phyloP scores from a whole-genome alignment of 139 green algal genomes.

The Haematococcus sp. region DNA sequence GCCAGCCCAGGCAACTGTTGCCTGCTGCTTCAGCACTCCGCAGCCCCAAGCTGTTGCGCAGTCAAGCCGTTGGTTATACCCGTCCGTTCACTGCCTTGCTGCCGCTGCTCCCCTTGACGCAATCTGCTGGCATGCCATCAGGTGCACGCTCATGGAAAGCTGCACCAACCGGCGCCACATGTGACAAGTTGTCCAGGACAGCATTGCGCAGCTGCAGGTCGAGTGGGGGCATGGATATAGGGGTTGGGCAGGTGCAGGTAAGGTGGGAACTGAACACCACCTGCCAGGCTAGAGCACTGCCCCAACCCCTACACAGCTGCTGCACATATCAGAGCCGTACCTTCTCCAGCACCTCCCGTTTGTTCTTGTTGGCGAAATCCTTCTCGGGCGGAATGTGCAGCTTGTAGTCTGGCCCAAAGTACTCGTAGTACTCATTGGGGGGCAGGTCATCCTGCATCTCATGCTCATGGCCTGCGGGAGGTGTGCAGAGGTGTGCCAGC shows the following conservation, averaged over 20 bases:
- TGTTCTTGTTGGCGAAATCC: slow-evolving; percentile 47
- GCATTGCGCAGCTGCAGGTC: slow-evolving; percentile 3
- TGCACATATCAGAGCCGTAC: slow-evolving; percentile 5
- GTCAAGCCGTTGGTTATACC: too few species aligned
- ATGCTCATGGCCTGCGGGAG: slow-evolving; percentile 31
- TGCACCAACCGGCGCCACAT: slow-evolving; percentile 15
- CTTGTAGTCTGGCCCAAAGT: slow-evolving; percentile 73
- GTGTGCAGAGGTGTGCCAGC: too few species aligned
- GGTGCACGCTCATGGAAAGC: slow-evolving; percentile 2
- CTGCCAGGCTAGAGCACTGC: not conserved
- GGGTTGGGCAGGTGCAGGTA: not conserved
- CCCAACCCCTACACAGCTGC: too few species aligned
- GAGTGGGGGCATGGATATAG: not conserved
- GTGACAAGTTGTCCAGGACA: slow-evolving; percentile 9
- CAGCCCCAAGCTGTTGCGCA: too few species aligned
- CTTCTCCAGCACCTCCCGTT: slow-evolving; percentile 39
- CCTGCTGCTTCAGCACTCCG: too few species aligned
- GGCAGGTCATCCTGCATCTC: slow-evolving; percentile 77
- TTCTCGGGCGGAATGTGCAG: slow-evolving; percentile 52
- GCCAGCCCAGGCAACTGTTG: too few species aligned
- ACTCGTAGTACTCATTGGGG: slow-evolving; percentile 90
- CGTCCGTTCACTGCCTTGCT: too few species aligned
- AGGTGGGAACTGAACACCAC: not conserved
- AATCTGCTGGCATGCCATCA: not conserved
- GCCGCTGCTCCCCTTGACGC: too few species aligned